A percentile compares a stretch with the other conserved stretches of the same genome.
These are phyloP conservation scores for Articulospora tetracladia DNA, from an alignment of 495 filamentous ascomycete genomes.

Conservation along the genomic window DNA sequence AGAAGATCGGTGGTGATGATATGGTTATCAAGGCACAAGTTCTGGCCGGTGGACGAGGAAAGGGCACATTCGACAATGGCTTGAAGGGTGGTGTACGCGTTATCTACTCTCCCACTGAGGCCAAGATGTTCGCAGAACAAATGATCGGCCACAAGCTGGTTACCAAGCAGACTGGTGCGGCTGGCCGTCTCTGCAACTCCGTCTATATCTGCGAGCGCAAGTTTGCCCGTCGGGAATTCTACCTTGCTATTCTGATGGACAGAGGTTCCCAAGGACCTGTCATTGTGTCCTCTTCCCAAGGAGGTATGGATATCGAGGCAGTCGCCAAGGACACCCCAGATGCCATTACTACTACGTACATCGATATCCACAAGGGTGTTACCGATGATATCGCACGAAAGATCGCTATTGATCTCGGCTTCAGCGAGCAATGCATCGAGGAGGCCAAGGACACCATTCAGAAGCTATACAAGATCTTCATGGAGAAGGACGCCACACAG, in stretches of 20 bases:
- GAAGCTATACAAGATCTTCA: constrained; percentile 97
- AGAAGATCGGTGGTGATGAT: constrained; percentile 86
- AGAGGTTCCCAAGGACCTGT: constrained; percentile 86
- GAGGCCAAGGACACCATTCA: constrained; percentile 94
- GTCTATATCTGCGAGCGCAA: constrained; percentile 99
- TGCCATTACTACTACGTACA: constrained; percentile 86
- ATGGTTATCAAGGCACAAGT: constrained; percentile 99
- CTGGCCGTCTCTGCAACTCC: constrained; percentile 86
- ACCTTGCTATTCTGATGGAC: constrained; percentile 97
- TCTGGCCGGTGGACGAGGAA: constrained; percentile 93
- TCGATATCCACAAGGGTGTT: constrained; percentile 92
- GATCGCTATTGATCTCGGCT: constrained; percentile 90
- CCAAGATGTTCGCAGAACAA: constrained; percentile 96
- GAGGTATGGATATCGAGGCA: constrained; percentile 97
- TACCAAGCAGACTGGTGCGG: constrained; percentile 96
- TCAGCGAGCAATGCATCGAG: constrained; percentile 93
- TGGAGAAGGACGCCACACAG: constrained; percentile 96
- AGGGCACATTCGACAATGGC: constrained; percentile 96
- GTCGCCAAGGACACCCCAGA: constrained; percentile 97
- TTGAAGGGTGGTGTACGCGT: constrained; percentile 98
- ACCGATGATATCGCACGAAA: constrained; percentile 90
- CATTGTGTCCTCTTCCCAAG: constrained; percentile 95
- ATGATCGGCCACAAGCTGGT: constrained; percentile 99
- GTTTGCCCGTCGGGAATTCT: constrained; percentile 98
- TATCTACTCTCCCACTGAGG: constrained; percentile 82